Evolutionary conservation across 306 rosid genomes (phyloP).

Genomic region (Glycine soja): DNA sequence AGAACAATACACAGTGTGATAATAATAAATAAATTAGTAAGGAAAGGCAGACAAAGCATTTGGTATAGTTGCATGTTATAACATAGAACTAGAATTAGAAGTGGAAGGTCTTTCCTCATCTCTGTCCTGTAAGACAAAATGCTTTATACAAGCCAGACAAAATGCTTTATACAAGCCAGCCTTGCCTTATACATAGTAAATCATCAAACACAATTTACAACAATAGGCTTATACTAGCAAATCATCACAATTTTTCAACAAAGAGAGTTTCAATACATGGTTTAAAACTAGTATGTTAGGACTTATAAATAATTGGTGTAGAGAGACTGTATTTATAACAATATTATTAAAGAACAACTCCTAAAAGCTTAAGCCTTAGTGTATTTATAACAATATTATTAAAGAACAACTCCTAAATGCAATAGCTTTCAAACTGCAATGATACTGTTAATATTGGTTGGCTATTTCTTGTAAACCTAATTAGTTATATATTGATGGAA

Average conservation of each 20-base stretch:
- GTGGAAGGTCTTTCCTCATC: slow-evolving; percentile 18
- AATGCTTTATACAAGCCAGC: slow-evolving; percentile 7
- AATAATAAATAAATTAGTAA: not conserved
- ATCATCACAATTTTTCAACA: not conserved
- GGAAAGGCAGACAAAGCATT: slow-evolving; percentile 1
- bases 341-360: slow-evolving; percentile 12
- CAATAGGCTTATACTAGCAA: not conserved
- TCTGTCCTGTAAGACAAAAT: not conserved
- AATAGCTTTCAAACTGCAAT: slow-evolving; percentile 9
- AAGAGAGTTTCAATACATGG: not conserved
- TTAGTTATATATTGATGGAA: not conserved
- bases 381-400: slow-evolving; percentile 3
- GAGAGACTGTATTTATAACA: not conserved
- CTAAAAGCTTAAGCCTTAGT: slow-evolving; percentile 9
- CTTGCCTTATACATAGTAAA: not conserved
- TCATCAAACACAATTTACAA: slow-evolving; percentile 20
- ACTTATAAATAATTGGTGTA: not conserved
- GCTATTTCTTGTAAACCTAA: not conserved
- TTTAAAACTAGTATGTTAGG: not conserved
- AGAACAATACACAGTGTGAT: not conserved
- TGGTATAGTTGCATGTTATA: slow-evolving; percentile 2
- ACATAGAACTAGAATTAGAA: not conserved
- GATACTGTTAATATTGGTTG: not conserved
- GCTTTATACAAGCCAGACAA: slow-evolving; percentile 7
- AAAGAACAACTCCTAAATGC: slow-evolving; percentile 10